Percentiles rank a stretch among this genome's conserved stretches.
These are phyloP conservation scores for Chalaropsis ovoidea DNA, from an alignment of 2,329 filamentous ascomycete genomes.

Conservation along the genomic window DNA sequence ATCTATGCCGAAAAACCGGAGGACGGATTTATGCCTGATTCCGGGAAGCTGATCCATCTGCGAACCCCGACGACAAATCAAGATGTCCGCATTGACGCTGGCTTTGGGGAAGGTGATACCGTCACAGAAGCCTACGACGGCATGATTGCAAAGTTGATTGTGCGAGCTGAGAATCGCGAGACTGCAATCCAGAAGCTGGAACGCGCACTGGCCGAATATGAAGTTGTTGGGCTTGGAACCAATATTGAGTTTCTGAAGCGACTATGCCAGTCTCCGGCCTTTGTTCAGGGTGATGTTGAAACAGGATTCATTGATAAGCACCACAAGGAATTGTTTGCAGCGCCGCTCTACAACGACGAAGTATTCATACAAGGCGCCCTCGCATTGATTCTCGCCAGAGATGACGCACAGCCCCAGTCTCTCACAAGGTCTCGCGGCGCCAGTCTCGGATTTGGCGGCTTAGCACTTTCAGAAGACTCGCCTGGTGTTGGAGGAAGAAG, in stretches of 20 bases:
- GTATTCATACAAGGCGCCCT: conserved; percentile 80
- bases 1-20: conserved; percentile 96
- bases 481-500: conserved; percentile 13
- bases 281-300: conserved; percentile 79
- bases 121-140: conserved; percentile 94
- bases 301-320: conserved; percentile 95
- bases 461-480: not conserved
- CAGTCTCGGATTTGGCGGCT: conserved; percentile 1
- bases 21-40: conserved; percentile 87
- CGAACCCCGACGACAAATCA: conserved; percentile 58
- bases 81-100: conserved; percentile 82
- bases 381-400: conserved; percentile 30
- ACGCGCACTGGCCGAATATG: conserved; percentile 73
- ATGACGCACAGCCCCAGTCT: not conserved
- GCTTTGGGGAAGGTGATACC: conserved; percentile 82
- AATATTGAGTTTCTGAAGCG: conserved; percentile 96
- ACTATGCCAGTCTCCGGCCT: conserved; percentile 69
- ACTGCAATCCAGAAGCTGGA: conserved; percentile 75
- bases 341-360: conserved; percentile 53
- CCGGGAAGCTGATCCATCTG: conserved; percentile 75
- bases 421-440: not conserved
- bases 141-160: conserved; percentile 97
- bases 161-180: conserved; percentile 66
- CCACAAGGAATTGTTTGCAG: conserved; percentile 64
- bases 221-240: conserved; percentile 84